Evolutionary conservation across 75 land plant genomes (phyloP).

Genomic region (Ceratopteris richardii): DNA sequence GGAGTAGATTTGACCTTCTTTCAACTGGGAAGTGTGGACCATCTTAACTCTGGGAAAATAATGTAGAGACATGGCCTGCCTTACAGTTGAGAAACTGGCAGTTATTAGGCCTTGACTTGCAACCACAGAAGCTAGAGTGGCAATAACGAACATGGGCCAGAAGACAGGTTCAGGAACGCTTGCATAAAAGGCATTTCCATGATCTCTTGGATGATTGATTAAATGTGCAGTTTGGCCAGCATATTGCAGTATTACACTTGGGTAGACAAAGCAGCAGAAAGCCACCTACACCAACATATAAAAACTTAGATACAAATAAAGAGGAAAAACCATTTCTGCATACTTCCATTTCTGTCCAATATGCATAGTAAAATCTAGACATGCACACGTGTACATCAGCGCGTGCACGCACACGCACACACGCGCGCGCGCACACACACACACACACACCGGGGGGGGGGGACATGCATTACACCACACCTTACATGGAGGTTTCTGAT

Average conservation of each 20-base stretch:
- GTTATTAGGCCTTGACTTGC: conserved; percentile 76
- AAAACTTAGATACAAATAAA: too few species aligned
- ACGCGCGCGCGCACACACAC: too few species aligned
- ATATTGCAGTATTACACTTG: conserved; percentile 55
- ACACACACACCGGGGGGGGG: too few species aligned
- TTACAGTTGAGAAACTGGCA: conserved; percentile 65
- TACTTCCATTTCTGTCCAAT: too few species aligned
- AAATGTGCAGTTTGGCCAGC: conserved; percentile 75
- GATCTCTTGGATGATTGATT: conserved; percentile 38
- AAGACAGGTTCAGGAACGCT: conserved; percentile 45
- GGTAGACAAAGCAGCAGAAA: conserved; percentile 45
- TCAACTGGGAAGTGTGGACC: conserved; percentile 45
- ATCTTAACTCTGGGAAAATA: conserved; percentile 70
- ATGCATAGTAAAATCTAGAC: too few species aligned
- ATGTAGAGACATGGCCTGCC: conserved; percentile 53
- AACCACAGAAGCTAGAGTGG: conserved; percentile 63
- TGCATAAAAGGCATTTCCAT: conserved; percentile 62
- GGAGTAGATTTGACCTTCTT: conserved; percentile 60
- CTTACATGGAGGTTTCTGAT: too few species aligned
- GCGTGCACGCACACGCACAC: too few species aligned
- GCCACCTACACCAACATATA: conserved; percentile 42
- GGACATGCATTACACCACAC: too few species aligned
- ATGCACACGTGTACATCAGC: too few species aligned
- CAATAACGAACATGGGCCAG: conserved; percentile 75
- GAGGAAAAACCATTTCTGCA: too few species aligned